phyloP scores from a whole-genome alignment of 2,329 filamentous ascomycete species.

The Colletotrichum horii region DNA sequence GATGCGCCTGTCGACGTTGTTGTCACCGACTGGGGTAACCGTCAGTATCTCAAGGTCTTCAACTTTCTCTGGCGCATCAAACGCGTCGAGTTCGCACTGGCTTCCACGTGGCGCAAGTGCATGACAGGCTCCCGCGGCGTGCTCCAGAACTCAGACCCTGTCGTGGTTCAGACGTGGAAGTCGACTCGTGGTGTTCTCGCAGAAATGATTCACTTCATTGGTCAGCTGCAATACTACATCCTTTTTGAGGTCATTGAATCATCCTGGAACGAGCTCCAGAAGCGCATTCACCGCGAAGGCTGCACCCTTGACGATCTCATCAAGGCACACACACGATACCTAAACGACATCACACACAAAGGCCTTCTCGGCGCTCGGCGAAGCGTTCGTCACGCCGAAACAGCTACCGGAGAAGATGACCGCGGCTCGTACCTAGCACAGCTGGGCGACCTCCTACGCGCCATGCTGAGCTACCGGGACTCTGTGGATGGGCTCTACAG shows the following conservation, averaged over 20 bases:
- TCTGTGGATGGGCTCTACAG: conserved; percentile 93
- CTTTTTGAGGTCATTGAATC: conserved; percentile 98
- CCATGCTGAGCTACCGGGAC: conserved; percentile 94
- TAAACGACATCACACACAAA: conserved; percentile 94
- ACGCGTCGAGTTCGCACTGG: conserved; percentile 91
- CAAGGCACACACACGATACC: conserved; percentile 86
- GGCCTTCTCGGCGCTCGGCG: conserved; percentile 81
- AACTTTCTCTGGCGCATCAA: conserved; percentile 99
- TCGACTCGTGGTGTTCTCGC: conserved; percentile 85
- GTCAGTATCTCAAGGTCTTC: conserved; percentile 98
- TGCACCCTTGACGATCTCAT: conserved; percentile 96
- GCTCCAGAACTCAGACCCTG: conserved; percentile 72
- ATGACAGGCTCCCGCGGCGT: conserved; percentile 97
- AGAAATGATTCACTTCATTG: conserved; percentile 98
- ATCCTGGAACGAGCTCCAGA: conserved; percentile 90
- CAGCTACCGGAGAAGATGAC: conserved; percentile 64
- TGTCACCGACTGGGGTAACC: conserved; percentile 92
- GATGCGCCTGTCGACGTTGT: conserved; percentile 96
- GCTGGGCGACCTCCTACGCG: conserved; percentile 88
- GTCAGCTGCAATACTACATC: conserved; percentile 97
- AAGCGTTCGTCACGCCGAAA: conserved; percentile 42
- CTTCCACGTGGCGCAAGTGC: conserved; percentile 90
- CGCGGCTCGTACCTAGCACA: conserved; percentile 83
- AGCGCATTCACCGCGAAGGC: conserved; percentile 80
- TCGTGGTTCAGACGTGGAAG: conserved; percentile 85